Evolutionary conservation across 306 rosid species (phyloP).

Genomic region (Gillenia trifoliata): DNA sequence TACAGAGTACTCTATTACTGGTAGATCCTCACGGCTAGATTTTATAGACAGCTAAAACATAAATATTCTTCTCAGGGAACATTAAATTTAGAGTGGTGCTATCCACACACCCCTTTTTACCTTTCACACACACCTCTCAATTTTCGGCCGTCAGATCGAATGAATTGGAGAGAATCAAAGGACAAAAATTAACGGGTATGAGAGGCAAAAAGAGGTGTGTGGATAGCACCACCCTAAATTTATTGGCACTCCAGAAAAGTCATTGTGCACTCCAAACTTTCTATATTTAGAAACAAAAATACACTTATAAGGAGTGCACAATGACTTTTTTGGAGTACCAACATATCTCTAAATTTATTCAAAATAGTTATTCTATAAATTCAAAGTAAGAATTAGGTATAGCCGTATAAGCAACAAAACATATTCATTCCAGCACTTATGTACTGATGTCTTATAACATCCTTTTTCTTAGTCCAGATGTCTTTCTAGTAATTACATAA

Average conservation of each 20-base stretch:
- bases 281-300: too few relatives aligned
- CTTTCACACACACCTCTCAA: too few relatives aligned
- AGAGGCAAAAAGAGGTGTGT: too few relatives aligned
- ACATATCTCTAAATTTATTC: background rate
- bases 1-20: background rate
- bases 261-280: too few relatives aligned
- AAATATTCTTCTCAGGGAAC: background rate
- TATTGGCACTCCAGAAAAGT: too few relatives aligned
- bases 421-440: background rate
- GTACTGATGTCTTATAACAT: background rate
- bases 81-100: too few relatives aligned
- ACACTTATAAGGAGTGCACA: background rate
- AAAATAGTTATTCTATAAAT: background rate
- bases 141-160: too few relatives aligned
- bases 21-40: background rate
- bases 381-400: background rate
- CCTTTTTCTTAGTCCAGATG: background rate
- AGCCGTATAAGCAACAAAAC: background rate
- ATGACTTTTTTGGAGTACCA: background rate
- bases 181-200: too few relatives aligned
- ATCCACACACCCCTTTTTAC: too few relatives aligned
- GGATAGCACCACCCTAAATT: too few relatives aligned
- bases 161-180: too few relatives aligned
- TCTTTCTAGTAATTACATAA: background rate
- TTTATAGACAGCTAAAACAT: background rate